These are phyloP conservation scores for Emergomyces pasteurianus DNA, from an alignment of 2,329 filamentous ascomycete genomes.

Conservation along the genomic window DNA sequence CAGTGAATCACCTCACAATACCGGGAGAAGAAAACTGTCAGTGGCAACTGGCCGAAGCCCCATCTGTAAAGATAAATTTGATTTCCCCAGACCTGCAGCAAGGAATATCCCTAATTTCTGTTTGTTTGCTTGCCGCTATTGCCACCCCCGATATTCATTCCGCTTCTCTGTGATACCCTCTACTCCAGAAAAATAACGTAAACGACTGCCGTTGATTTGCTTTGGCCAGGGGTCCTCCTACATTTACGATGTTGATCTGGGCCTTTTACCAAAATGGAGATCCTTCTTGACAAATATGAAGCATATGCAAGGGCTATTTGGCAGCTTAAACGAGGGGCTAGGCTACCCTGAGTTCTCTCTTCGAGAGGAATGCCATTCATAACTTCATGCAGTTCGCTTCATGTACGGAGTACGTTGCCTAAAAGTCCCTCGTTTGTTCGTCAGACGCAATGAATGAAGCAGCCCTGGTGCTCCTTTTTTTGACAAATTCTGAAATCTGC, in stretches of 20 bases:
- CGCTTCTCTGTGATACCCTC: background rate
- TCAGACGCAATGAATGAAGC: background rate
- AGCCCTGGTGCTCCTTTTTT: background rate
- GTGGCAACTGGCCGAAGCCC: background rate
- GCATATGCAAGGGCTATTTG: background rate
- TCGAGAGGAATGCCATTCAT: background rate
- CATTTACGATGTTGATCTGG: background rate
- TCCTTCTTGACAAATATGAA: background rate
- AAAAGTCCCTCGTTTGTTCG: background rate
- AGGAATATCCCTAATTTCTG: background rate
- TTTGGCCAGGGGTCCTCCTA: background rate
- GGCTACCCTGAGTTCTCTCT: background rate
- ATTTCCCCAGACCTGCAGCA: background rate
- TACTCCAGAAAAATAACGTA: background rate
- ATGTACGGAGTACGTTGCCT: no score
- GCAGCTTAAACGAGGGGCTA: background rate
- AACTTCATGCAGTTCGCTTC: no score
- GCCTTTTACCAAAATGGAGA: background rate
- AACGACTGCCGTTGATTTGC: background rate
- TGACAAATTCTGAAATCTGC: background rate
- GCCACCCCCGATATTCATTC: background rate
- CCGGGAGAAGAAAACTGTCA: background rate
- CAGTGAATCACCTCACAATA: no score
- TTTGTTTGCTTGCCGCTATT: background rate
- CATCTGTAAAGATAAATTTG: background rate